Conservation (phyloP, 1,284 basidiomycete species). For the Leccinum proximum region DNA sequence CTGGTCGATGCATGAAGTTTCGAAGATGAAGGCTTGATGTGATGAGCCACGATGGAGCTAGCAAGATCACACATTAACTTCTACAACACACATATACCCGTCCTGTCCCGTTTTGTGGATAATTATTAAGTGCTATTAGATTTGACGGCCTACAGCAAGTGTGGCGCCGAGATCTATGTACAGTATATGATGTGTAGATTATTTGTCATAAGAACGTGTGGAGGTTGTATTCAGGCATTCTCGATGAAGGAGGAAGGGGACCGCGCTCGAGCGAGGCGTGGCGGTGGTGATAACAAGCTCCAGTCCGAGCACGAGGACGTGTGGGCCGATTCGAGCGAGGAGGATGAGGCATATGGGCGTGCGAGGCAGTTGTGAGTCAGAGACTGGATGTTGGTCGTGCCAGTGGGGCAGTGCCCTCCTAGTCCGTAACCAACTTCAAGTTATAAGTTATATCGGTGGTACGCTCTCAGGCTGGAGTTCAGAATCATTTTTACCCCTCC, state of each 20-base stretch:
- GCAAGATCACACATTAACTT: background rate
- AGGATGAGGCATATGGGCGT: background rate
- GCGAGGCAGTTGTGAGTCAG: background rate
- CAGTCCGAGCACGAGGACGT: background rate
- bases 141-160: background rate
- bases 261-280: background rate
- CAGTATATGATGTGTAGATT: background rate
- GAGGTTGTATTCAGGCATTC: no score
- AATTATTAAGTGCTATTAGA: background rate
- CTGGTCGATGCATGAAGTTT: conserved; percentile 1
- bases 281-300: background rate
- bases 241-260: no score
- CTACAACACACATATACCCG: background rate
- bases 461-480: no score
- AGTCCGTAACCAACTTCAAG: no score
- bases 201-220: no score
- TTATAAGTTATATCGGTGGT: no score
- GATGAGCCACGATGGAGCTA: background rate
- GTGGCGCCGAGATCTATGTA: background rate
- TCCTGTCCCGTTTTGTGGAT: background rate
- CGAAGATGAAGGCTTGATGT: background rate
- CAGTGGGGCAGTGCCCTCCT: no score
- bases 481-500: no score
- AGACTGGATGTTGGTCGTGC: no score
- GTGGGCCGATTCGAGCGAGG: background rate